Evolutionary conservation across 2,329 filamentous ascomycete genomes (phyloP), one percentile per base, ranked within the genome.

Genomic region (Arthrobotrys pseudoclavata): DNA sequence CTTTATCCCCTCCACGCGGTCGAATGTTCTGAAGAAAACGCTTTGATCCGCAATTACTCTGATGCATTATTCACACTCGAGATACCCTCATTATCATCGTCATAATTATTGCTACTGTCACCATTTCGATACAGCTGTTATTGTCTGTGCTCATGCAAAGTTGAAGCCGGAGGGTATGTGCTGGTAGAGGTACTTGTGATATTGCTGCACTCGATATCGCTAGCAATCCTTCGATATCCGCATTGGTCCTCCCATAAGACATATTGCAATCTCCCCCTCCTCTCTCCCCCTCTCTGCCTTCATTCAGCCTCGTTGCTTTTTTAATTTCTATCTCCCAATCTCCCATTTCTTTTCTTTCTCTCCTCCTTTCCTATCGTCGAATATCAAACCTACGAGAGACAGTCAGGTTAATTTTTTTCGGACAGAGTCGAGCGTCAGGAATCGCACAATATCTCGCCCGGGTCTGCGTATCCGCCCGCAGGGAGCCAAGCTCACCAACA

Each of bases 401-500:
- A 40, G 37, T 5, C 13, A 1, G 9, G 13, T 45, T 53, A 31
- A 29, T 31, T n/a, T 29, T 31, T 2, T 48, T 3, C 13, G 10
- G 22, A 42, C 72, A 76, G 72, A 48, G 64, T 76, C 66, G 72
- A 76, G 42, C 53, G 72, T 20, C 60, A 70, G 72, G 66, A 76
- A 67, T 70, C 72, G 50, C 34, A 70, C 60, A 76, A 76, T 42
- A 76, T 76, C 50, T 76, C 72, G 60, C 72, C 72, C 60, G 72
- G 72, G 24, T 76, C 72, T 20, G 50, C 61, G 48, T 76, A 60
- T 63, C 72, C 72, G 72, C 72, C 66, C 26, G 50, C 72, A 22
- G 52, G n/a, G 63, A 22, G 52, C 52, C 66, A 70, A 53, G 57
- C 40, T 50, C 52, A 48, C 55, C 70, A 55, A 22, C 7, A 34